Evolutionary conservation across 768 basidiomycete genomes (phyloP).

Genomic region (Collybiopsis confluens): DNA sequence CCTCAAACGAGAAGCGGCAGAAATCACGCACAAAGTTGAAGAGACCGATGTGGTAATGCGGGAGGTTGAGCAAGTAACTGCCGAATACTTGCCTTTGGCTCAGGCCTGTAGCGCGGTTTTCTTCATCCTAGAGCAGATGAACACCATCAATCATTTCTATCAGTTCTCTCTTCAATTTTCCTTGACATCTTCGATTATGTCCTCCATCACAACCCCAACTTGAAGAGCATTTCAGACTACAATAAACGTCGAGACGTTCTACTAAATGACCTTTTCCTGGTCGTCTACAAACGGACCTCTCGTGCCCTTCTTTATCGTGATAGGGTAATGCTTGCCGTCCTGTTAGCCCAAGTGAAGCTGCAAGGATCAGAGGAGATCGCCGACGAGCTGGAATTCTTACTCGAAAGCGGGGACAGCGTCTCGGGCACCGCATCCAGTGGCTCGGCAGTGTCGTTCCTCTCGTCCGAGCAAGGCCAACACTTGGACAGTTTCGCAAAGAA

Average conservation of each 20-base stretch:
- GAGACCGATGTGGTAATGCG: conserved; percentile 95
- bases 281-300: conserved; percentile 85
- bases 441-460: conserved; percentile 45
- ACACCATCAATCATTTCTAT: conserved; percentile 95
- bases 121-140: conserved; percentile 94
- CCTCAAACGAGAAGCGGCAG: conserved; percentile 92
- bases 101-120: conserved; percentile 95
- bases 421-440: conserved; percentile 31
- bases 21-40: conserved; percentile 92
- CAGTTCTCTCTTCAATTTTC: conserved; percentile 98
- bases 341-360: conserved; percentile 86
- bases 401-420: conserved; percentile 81
- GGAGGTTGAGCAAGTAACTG: conserved; percentile 94
- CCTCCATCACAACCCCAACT: conserved; percentile 86
- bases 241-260: conserved; percentile 72
- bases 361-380: conserved; percentile 73
- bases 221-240: conserved; percentile 74
- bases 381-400: conserved; percentile 88
- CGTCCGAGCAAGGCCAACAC: conserved; percentile 63
- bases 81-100: conserved; percentile 90
- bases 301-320: conserved; percentile 87
- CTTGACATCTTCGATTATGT: conserved; percentile 97
- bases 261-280: conserved; percentile 82
- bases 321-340: conserved; percentile 84
- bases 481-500: conserved; percentile 70